Evolutionary conservation across 768 basidiomycete species (phyloP).

Genomic region (Gymnopilus junonius): DNA sequence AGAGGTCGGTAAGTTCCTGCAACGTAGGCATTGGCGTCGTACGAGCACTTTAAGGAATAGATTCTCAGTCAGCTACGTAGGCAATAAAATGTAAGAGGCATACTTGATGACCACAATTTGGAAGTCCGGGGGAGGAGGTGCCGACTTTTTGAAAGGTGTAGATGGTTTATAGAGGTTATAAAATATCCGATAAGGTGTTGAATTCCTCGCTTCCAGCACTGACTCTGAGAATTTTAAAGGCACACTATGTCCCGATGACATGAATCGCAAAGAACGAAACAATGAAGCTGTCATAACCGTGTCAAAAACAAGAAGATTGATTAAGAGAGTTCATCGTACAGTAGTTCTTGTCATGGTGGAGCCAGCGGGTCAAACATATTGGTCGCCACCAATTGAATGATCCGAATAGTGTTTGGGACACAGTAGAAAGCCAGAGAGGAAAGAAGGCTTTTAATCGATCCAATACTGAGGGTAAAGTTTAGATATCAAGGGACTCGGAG

Average conservation of each 20-base stretch:
- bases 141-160: slow-evolving; percentile 79
- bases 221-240: slow-evolving; percentile 43
- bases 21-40: slow-evolving; percentile 84
- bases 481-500: slow-evolving; percentile 31
- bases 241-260: slow-evolving; percentile 64
- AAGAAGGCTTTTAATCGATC: slow-evolving; percentile 38
- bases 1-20: slow-evolving; percentile 75
- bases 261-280: slow-evolving; percentile 71
- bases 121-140: slow-evolving; percentile 84
- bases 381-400: slow-evolving; percentile 71
- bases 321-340: slow-evolving; percentile 34
- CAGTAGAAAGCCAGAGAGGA: slow-evolving; percentile 34
- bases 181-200: slow-evolving; percentile 79
- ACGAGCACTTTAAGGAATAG: slow-evolving; percentile 60
- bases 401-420: slow-evolving; percentile 34
- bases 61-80: not conserved
- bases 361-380: slow-evolving; percentile 49
- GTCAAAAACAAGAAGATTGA: not conserved
- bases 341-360: slow-evolving; percentile 55
- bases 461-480: slow-evolving; percentile 33
- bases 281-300: slow-evolving; percentile 54
- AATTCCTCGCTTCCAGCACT: slow-evolving; percentile 12
- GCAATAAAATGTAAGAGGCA: slow-evolving; percentile 23
- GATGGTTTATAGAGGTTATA: slow-evolving; percentile 93
- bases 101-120: slow-evolving; percentile 86